These are phyloP conservation scores for Jaenimonas drosophilae DNA, from an alignment of 208 protist species.

Conservation along the genomic window DNA sequence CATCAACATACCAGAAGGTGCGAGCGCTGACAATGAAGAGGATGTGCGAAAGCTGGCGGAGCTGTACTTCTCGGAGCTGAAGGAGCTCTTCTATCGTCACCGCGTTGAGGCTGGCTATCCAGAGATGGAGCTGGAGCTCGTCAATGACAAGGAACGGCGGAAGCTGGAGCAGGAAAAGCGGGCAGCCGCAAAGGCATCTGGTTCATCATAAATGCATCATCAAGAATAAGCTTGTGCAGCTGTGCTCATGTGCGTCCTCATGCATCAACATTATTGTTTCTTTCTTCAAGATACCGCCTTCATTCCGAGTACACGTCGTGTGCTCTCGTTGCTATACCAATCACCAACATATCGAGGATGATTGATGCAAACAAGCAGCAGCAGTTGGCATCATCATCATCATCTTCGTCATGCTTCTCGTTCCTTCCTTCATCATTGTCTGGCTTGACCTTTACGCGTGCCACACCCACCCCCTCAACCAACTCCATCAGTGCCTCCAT, in stretches of 20 bases:
- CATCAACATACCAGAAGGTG: conserved; percentile 37
- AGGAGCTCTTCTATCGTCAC: conserved; percentile 58
- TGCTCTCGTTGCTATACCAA: no score
- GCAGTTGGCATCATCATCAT: background rate
- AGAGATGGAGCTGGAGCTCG: conserved; percentile 61
- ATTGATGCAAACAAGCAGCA: background rate
- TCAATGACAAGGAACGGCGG: conserved; percentile 27
- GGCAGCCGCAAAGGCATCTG: conserved; percentile 1
- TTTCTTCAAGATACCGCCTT: no score
- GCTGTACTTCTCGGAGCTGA: conserved; percentile 48
- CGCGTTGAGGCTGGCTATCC: conserved; percentile 63
- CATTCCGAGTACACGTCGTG: no score
- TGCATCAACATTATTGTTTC: no score
- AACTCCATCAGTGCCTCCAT: no score
- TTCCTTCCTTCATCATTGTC: conserved; percentile 1
- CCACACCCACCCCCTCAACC: no score
- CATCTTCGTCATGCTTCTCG: background rate
- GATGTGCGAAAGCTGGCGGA: conserved; percentile 36
- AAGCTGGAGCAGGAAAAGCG: conserved; percentile 10
- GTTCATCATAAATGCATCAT: background rate
- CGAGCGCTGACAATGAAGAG: conserved; percentile 40
- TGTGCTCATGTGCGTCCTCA: no score
- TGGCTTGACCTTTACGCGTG: no score
- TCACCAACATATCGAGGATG: no score
- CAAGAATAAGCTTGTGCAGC: conserved; percentile 7